Evolutionary conservation across 345 rosid genomes (phyloP).

Genomic region (Eucalyptus erythrocorys): DNA sequence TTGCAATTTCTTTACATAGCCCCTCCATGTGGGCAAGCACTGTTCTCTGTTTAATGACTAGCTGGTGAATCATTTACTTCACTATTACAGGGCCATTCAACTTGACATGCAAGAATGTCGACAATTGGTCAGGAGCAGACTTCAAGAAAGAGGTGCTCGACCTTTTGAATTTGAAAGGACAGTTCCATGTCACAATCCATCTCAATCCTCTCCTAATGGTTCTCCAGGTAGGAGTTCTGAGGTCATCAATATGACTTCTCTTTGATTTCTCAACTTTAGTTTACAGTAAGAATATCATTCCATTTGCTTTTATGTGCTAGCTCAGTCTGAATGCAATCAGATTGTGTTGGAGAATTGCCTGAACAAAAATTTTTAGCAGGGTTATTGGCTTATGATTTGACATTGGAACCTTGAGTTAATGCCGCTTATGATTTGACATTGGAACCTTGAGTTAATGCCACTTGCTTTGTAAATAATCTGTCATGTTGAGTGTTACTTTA

Average conservation of each 20-base stretch:
- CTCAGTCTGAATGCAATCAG: background rate
- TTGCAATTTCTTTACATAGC: background rate
- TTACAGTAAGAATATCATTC: background rate
- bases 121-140: slow-evolving; percentile 52
- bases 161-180: slow-evolving; percentile 68
- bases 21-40: background rate
- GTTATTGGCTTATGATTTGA: background rate
- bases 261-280: background rate
- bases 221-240: slow-evolving; percentile 18
- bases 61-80: background rate
- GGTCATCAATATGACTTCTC: background rate
- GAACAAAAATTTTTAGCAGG: background rate
- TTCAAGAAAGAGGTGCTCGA: slow-evolving; percentile 50
- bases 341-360: background rate
- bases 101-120: slow-evolving; percentile 52
- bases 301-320: background rate
- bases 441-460: background rate
- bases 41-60: background rate
- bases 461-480: background rate
- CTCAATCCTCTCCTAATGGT: slow-evolving; percentile 14
- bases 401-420: background rate
- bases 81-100: slow-evolving; percentile 19
- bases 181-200: slow-evolving; percentile 44
- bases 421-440: background rate
- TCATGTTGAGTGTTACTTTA: background rate